Evolutionary conservation across 495 filamentous ascomycete species (phyloP), one percentile per base, ranked within the genome.

Genomic region (Neurospora tetrasperma): DNA sequence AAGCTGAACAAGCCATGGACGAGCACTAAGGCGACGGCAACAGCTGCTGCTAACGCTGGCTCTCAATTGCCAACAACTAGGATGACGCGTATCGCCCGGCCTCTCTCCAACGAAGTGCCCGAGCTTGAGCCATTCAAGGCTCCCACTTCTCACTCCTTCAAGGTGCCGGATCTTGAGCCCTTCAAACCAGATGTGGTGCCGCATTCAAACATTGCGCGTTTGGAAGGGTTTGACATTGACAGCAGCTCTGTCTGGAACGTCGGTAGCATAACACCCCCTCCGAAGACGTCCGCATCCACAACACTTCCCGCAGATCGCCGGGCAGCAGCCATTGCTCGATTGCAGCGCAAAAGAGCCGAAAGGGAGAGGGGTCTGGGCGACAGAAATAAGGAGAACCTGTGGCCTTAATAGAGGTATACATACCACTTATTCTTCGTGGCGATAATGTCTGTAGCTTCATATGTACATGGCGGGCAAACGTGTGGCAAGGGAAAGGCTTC

Each of bases 301-400:
- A 76, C 79, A 1, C 74, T 93, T 27, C 84, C 90, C 4, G 82
- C 88, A 2, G 89, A 92, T 14, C 85, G 91, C 42, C 80, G 82
- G 40, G 85, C 87, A 18, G 90, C 90, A 8, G 91, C 91, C 4
- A 85, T 87, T 74, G 89, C 88, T 39, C 83, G 91, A 40, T 80
- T 93, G 14, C 86, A 88, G 77, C 84, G 85, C 74, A 87, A 83
- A 77, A 88, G 83, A 71, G 76, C 77, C 11, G 78, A 84, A 77
- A 87, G 84, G 72, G 77, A 76, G 31, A 73, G 73, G 59, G 74
- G 74, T 35, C 69, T 69, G 54, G 71, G 69, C 38, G 76, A 71
- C 39, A 75, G 80, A 39, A 80, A 86, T 71, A 86, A 86, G 78
- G 85, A 86, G 76, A 86, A 86, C 72, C 68, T 82, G 38, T 74